Evolutionary conservation across 108 stramenopile genomes (phyloP).

Genomic region (Stephanodiscus triporus): DNA sequence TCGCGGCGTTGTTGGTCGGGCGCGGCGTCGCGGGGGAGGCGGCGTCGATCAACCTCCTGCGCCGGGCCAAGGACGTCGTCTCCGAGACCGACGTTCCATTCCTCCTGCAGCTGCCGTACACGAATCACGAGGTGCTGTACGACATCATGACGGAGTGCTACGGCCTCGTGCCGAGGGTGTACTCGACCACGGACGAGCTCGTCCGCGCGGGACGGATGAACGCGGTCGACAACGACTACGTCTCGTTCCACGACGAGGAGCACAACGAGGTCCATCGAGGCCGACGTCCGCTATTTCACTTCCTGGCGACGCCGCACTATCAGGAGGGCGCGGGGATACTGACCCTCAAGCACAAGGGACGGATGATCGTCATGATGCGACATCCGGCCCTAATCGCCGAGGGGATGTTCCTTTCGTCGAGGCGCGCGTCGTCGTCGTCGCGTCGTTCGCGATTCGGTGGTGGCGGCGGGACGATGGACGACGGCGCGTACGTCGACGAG

Average conservation of each 20-base stretch:
- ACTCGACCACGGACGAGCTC: neutral
- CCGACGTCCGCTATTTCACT: constrained; percentile 24
- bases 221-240: neutral
- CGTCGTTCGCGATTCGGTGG: neutral
- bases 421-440: neutral
- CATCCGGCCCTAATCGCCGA: constrained; percentile 33
- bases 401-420: neutral
- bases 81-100: constrained; percentile 32
- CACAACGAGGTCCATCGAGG: constrained; percentile 5
- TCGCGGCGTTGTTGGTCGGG: too few relatives aligned
- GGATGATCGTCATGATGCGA: constrained; percentile 33
- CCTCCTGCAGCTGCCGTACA: constrained; percentile 29
- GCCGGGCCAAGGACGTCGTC: constrained; percentile 33
- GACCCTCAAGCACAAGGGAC: constrained; percentile 27
- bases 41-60: constrained; percentile 30
- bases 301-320: constrained; percentile 38
- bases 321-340: constrained; percentile 35
- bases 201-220: neutral
- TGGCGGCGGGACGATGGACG: constrained; percentile 18
- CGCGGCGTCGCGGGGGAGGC: too few relatives aligned
- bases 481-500: neutral
- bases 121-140: constrained; percentile 24
- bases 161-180: constrained; percentile 25
- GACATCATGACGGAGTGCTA: constrained; percentile 39
- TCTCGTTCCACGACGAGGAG: neutral